A percentile compares a stretch with the other conserved stretches of the same genome.
Evolutionary conservation across 345 rosid genomes (phyloP).

Genomic region (Aegle marmelos): DNA sequence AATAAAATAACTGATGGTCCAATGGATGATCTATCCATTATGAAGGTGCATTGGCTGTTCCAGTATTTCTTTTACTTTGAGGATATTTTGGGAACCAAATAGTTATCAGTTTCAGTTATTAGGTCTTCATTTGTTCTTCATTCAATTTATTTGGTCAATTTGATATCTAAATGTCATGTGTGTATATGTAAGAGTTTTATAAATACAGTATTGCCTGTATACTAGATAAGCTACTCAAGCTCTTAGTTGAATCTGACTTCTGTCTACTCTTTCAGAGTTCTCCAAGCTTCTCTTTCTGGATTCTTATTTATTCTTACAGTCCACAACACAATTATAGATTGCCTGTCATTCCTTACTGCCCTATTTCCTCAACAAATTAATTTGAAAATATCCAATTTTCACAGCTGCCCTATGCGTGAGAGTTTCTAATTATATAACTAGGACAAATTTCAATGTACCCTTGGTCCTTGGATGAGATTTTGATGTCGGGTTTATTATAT

Average conservation of each 20-base stretch:
- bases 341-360: background rate
- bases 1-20: conserved; percentile 71
- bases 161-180: background rate
- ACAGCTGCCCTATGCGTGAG: background rate
- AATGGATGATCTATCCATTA: conserved; percentile 87
- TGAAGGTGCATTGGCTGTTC: conserved; percentile 56
- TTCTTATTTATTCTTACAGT: background rate
- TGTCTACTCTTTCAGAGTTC: background rate
- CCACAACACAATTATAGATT: background rate
- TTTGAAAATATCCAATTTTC: background rate
- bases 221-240: too few relatives aligned
- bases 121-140: background rate
- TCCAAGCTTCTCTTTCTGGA: background rate
- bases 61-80: background rate
- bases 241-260: background rate
- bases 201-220: background rate
- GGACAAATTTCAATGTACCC: background rate
- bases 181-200: background rate
- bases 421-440: background rate
- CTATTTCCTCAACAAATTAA: background rate
- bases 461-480: background rate
- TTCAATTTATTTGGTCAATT: background rate
- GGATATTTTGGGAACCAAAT: background rate
- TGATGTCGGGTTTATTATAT: background rate
- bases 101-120: background rate